phyloP scores from a whole-genome alignment of 2,329 filamentous ascomycete species.

The Epichloe aotearoae region DNA sequence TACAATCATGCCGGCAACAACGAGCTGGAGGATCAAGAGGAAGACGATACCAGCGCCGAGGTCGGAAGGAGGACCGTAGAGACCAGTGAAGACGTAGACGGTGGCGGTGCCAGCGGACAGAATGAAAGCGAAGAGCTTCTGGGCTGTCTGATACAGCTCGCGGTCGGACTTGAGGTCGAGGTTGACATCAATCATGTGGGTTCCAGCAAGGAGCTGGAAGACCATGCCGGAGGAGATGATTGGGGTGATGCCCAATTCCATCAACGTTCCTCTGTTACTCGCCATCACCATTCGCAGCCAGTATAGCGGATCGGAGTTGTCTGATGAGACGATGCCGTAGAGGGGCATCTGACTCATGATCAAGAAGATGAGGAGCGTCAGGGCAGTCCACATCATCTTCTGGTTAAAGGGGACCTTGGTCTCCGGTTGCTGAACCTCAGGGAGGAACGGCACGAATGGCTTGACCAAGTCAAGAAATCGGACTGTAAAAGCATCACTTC shows the following conservation, averaged over 20 bases:
- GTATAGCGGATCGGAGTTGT: constrained; percentile 96
- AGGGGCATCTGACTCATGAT: constrained; percentile 99
- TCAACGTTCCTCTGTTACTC: constrained; percentile 91
- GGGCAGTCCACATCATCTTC: constrained; percentile 88
- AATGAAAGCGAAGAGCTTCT: constrained; percentile 98
- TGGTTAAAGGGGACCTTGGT: constrained; percentile 99
- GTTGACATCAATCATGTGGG: constrained; percentile 99
- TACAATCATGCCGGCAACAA: constrained; percentile 94
- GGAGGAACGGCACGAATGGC: constrained; percentile 97
- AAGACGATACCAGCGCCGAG: constrained; percentile 97
- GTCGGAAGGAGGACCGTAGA: constrained; percentile 93
- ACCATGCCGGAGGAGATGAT: constrained; percentile 99
- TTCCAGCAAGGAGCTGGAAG: constrained; percentile 98
- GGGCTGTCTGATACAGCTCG: constrained; percentile 98
- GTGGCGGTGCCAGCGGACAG: constrained; percentile 94
- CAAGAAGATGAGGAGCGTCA: constrained; percentile 95
- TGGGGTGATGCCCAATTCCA: constrained; percentile 94
- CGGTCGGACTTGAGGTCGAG: constrained; percentile 99
- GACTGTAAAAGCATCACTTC: constrained; percentile 40
- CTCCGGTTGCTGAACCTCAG: constrained; percentile 96
- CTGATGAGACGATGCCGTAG: constrained; percentile 98
- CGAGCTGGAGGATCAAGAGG: constrained; percentile 93
- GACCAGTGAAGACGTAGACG: constrained; percentile 95
- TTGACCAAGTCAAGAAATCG: constrained; percentile 99
- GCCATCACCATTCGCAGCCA: constrained; percentile 99